Evolutionary conservation across 2,329 filamentous ascomycete genomes (phyloP).

Genomic region (Ilyonectria destructans): DNA sequence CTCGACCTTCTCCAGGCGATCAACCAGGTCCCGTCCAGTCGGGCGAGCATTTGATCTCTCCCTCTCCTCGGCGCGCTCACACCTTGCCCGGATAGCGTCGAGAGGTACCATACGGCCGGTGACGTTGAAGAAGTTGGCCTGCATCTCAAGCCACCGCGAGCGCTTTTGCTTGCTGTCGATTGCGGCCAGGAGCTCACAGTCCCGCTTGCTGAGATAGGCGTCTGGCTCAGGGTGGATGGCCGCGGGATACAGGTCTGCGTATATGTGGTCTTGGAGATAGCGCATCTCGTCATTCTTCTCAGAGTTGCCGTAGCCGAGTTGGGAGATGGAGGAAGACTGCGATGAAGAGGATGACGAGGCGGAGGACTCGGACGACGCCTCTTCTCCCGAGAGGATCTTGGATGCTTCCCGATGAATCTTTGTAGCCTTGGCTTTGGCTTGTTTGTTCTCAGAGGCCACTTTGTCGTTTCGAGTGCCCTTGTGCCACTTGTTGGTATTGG

Average conservation of each 20-base stretch:
- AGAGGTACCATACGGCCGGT: conserved; percentile 60
- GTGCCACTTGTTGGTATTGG: conserved; percentile 36
- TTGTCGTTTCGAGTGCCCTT: conserved; percentile 41
- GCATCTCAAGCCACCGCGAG: conserved; percentile 60
- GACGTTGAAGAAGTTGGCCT: conserved; percentile 62
- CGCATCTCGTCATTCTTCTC: conserved; percentile 46
- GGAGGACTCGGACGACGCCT: conserved; percentile 44
- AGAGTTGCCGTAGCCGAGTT: conserved; percentile 34
- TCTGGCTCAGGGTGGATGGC: conserved; percentile 42
- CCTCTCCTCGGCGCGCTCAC: conserved; percentile 50
- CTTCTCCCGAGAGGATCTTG: conserved; percentile 48
- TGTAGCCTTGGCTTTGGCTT: conserved; percentile 36
- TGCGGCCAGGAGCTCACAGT: conserved; percentile 56
- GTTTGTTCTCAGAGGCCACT: conserved; percentile 42
- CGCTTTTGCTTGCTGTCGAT: conserved; percentile 54
- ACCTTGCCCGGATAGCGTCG: conserved; percentile 55
- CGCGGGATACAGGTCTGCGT: conserved; percentile 51
- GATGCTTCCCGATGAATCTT: conserved; percentile 20
- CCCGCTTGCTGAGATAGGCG: conserved; percentile 48
- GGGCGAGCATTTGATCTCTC: conserved; percentile 13
- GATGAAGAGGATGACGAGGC: not conserved
- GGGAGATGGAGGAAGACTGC: conserved; percentile 38
- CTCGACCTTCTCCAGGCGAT: conserved; percentile 35
- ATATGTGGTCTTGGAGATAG: conserved; percentile 54
- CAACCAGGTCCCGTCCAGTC: conserved; percentile 19